Evolutionary conservation across 2,329 filamentous ascomycete species (phyloP).

Genomic region (Hypoxylon sp.): DNA sequence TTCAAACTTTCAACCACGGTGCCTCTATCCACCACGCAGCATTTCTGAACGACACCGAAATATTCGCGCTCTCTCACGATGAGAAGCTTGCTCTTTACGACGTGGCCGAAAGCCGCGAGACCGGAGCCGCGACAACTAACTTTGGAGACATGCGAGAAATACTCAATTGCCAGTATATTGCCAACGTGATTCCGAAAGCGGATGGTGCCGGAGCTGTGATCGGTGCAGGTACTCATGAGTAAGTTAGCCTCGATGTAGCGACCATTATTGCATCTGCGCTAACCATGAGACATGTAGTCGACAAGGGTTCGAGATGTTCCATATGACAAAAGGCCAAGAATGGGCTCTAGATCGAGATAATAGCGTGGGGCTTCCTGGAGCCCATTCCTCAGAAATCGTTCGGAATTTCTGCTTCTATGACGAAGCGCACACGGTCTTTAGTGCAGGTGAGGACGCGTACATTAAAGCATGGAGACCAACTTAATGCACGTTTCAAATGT

Average conservation of each 20-base stretch:
- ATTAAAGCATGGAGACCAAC: slow-evolving; percentile 70
- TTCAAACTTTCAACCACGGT: slow-evolving; percentile 84
- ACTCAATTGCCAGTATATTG: slow-evolving; percentile 81
- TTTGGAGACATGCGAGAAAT: slow-evolving; percentile 78
- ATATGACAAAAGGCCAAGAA: slow-evolving; percentile 65
- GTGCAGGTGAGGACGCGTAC: slow-evolving; percentile 71
- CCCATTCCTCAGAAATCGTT: slow-evolving; percentile 75
- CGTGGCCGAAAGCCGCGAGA: slow-evolving; percentile 73
- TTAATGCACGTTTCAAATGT: slow-evolving; percentile 43
- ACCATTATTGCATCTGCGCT: slow-evolving; percentile 24
- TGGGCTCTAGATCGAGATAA: slow-evolving; percentile 71
- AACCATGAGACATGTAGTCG: slow-evolving; percentile 57
- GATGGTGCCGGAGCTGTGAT: slow-evolving; percentile 72
- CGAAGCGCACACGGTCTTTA: slow-evolving; percentile 70
- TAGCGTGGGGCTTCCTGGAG: slow-evolving; percentile 72
- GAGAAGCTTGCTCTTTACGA: slow-evolving; percentile 83
- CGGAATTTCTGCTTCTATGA: slow-evolving; percentile 76
- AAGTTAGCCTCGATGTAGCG: slow-evolving; percentile 52
- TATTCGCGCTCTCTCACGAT: slow-evolving; percentile 83
- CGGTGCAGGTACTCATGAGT: slow-evolving; percentile 78
- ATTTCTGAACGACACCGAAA: slow-evolving; percentile 75
- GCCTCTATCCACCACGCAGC: slow-evolving; percentile 82
- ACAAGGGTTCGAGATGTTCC: slow-evolving; percentile 72
- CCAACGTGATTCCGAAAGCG: slow-evolving; percentile 73
- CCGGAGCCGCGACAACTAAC: slow-evolving; percentile 67